Conservation (phyloP, 192 early-diverging fungal species). For the Podila horticola region DNA sequence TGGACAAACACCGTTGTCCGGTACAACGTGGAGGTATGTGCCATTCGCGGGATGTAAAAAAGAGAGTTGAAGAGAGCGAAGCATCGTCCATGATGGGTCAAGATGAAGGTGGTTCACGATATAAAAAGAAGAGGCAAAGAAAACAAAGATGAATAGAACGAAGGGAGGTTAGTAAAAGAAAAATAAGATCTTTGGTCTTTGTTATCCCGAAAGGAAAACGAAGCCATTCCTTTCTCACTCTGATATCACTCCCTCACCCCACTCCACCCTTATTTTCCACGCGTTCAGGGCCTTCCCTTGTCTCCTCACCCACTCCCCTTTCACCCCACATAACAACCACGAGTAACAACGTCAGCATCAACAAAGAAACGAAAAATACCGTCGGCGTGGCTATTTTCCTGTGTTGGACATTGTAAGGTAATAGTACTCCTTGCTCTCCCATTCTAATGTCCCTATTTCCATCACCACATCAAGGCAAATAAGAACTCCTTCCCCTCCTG, state of each 20-base stretch:
- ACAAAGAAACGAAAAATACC: too few species aligned
- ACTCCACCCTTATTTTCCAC: not conserved
- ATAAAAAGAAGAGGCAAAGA: not conserved
- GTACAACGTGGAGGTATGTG: too few species aligned
- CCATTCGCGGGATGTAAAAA: not conserved
- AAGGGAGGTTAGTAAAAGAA: conserved; percentile 1
- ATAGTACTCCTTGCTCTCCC: too few species aligned
- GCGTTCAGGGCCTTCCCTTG: not conserved
- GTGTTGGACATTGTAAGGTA: too few species aligned
- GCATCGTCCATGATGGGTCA: not conserved
- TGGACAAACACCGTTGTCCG: too few species aligned
- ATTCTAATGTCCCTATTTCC: too few species aligned
- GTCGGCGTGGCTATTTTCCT: too few species aligned
- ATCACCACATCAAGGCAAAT: too few species aligned
- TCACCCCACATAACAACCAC: too few species aligned
- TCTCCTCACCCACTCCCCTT: too few species aligned
- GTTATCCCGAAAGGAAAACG: not conserved
- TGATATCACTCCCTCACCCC: not conserved
- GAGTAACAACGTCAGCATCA: too few species aligned
- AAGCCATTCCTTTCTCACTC: not conserved
- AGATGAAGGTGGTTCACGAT: not conserved
- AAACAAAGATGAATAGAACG: not conserved
- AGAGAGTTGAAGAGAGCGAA: not conserved
- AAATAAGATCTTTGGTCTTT: not conserved
- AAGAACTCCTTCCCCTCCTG: too few species aligned